These are phyloP conservation scores for Radiomyces spectabilis DNA, from an alignment of 192 early-diverging fungal genomes.

Conservation along the genomic window DNA sequence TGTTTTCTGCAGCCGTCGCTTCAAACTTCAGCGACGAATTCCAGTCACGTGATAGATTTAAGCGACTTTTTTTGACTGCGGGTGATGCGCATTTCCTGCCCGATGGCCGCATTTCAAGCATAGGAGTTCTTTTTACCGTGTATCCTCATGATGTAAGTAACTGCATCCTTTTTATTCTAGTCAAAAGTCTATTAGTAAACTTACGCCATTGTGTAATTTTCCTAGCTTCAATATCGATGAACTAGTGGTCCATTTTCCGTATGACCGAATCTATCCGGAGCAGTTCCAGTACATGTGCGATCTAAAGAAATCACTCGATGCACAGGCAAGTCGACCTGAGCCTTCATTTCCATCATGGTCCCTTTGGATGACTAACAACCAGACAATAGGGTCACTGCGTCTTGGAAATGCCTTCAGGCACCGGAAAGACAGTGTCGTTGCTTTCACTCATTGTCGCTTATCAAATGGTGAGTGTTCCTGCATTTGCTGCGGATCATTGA, in stretches of 20 bases:
- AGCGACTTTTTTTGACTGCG: too few species aligned
- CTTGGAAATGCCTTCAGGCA: conserved; percentile 99
- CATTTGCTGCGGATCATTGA: not conserved
- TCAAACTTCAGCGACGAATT: too few species aligned
- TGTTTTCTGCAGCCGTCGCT: too few species aligned
- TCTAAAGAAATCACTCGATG: conserved; percentile 89
- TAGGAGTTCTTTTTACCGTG: too few species aligned
- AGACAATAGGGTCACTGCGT: conserved; percentile 78
- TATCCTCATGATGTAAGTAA: not conserved
- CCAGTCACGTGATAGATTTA: too few species aligned
- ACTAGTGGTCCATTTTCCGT: conserved; percentile 94
- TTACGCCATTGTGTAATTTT: not conserved
- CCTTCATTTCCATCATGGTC: not conserved
- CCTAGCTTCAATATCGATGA: conserved; percentile 72
- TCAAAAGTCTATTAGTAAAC: not conserved
- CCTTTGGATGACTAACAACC: not conserved
- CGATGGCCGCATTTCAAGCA: too few species aligned
- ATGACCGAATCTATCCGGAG: conserved; percentile 99
- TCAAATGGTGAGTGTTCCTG: conserved; percentile 57
- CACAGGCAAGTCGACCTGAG: conserved; percentile 44
- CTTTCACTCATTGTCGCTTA: conserved; percentile 94
- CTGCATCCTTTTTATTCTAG: too few species aligned
- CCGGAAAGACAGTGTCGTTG: conserved; percentile 96
- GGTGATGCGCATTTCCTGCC: too few species aligned
- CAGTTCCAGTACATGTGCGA: conserved; percentile 98